A percentile compares a stretch with the other conserved stretches of the same genome.
These are phyloP conservation scores for Sherardia arvensis DNA, from an alignment of 257 asterid species.

Conservation along the genomic window DNA sequence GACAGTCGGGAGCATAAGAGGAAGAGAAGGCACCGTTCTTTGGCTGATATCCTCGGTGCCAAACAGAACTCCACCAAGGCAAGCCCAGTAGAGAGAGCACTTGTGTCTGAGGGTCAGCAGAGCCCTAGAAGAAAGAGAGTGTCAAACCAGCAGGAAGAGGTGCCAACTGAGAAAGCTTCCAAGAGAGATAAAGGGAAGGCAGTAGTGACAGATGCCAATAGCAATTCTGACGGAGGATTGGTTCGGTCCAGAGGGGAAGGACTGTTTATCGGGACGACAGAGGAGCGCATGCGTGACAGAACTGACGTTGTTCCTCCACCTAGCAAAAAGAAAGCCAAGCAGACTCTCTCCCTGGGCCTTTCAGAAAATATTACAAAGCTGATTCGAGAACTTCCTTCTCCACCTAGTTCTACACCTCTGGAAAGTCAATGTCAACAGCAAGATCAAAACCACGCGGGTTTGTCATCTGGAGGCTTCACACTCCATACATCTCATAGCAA, in stretches of 20 bases:
- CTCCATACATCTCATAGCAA: slow-evolving; percentile 3
- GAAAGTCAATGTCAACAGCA: not conserved
- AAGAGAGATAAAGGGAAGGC: slow-evolving; percentile 21
- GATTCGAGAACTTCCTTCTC: not conserved
- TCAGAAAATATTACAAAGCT: slow-evolving; percentile 11
- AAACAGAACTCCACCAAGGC: slow-evolving; percentile 20
- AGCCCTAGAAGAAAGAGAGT: slow-evolving; percentile 44
- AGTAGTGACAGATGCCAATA: slow-evolving; percentile 21
- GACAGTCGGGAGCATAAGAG: slow-evolving; percentile 11
- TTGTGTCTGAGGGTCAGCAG: slow-evolving; percentile 19
- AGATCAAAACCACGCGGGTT: slow-evolving; percentile 5
- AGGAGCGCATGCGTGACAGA: slow-evolving; percentile 22
- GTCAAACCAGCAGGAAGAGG: slow-evolving; percentile 28
- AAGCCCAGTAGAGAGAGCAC: slow-evolving; percentile 16
- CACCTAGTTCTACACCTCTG: slow-evolving; percentile 4
- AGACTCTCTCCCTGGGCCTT: not conserved
- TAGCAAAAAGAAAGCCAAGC: slow-evolving; percentile 22
- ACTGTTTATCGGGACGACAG: slow-evolving; percentile 12
- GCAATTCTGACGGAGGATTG: slow-evolving; percentile 28
- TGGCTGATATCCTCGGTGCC: slow-evolving; percentile 60
- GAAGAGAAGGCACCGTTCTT: slow-evolving; percentile 56
- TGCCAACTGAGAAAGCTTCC: slow-evolving; percentile 17
- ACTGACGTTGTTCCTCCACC: slow-evolving; percentile 19
- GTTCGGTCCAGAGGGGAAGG: slow-evolving; percentile 20
- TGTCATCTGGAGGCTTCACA: not conserved